Base-by-base conservation (phyloP, 495 filamentous ascomycete species). In the Daldinia vernicosa region DNA sequence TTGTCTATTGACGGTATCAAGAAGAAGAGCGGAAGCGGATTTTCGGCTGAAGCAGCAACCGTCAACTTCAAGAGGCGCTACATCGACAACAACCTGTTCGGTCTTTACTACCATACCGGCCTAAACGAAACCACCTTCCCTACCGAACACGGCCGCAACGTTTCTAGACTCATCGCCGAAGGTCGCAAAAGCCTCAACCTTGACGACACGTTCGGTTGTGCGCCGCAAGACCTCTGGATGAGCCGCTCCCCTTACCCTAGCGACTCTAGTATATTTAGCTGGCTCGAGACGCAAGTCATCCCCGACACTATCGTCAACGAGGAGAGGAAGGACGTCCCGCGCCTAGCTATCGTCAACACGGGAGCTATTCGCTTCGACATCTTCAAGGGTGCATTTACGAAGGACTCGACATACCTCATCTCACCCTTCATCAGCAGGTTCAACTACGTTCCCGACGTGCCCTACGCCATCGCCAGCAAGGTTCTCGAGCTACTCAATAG, bases 351-450 rank as follows among this genome's bases (percentile, higher is more conserved):
- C 67, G 80, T 90, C 28, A 99, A 99, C 76, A 96, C 93, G 6
- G 95, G 95, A 9, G 91, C 91, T 2, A 89, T 98, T 63, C 91
- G 95, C 52, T 98, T 98, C 76, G 95, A 99, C 76, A 90, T 99
- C 68, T 97, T 98, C 85, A 86, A 94, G 75, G 96, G 95, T 0
- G 40, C 89, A 1, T 98, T 98, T 70, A 98, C 95, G 0, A 88
- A 85, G 53, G 95, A 99, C 74, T 90, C 90, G 0, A 91, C 89
- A 2, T 98, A 88, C 76, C 90, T 93, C 51, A 85, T 98, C 55
- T 97, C 92, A 3, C 95, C 95, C 2, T 99, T 99, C 78, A 89
- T 88, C 0, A 95, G 90, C 77, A 86, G 86, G 4, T 91, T 97
- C 69, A 82, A 84, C n/a, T 92, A 90, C 74, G 83, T 97, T 55